phyloP scores from a whole-genome alignment of 441 rosid genomes.

The Flueggea neowawraea region DNA sequence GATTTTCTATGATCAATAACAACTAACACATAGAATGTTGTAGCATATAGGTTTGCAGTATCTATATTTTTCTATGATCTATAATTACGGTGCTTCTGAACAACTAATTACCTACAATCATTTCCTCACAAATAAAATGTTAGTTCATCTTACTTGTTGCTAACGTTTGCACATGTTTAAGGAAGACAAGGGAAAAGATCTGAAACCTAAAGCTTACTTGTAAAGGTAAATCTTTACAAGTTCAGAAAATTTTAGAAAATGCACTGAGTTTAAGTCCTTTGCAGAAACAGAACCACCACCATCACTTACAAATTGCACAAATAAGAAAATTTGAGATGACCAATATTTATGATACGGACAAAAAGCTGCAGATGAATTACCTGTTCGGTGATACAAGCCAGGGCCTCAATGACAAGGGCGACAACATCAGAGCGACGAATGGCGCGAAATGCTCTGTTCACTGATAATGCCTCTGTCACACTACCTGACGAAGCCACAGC shows the following conservation, averaged over 20 bases:
- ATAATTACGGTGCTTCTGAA: too few relatives aligned
- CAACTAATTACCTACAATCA: too few relatives aligned
- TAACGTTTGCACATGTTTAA: too few relatives aligned
- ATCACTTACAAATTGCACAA: neutral
- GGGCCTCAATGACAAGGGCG: constrained; percentile 93
- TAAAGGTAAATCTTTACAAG: too few relatives aligned
- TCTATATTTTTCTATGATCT: too few relatives aligned
- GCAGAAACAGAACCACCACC: neutral
- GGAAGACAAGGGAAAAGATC: too few relatives aligned
- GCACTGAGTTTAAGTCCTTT: neutral
- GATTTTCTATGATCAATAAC: too few relatives aligned
- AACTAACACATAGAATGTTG: too few relatives aligned
- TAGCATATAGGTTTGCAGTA: too few relatives aligned
- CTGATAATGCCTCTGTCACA: constrained; percentile 88
- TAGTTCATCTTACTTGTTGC: too few relatives aligned
- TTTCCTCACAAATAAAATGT: too few relatives aligned
- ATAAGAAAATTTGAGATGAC: neutral
- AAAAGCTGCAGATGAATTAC: constrained; percentile 31
- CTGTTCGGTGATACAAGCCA: constrained; percentile 98
- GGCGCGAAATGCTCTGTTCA: constrained; percentile 91
- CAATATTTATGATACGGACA: neutral
- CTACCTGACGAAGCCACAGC: constrained; percentile 91
- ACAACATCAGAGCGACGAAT: constrained; percentile 93
- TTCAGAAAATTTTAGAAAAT: constrained; percentile 2
- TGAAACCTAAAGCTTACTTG: too few relatives aligned